These are phyloP conservation scores for Mortierella sp. DNA, from an alignment of 371 early-diverging fungal genomes.

Conservation along the genomic window DNA sequence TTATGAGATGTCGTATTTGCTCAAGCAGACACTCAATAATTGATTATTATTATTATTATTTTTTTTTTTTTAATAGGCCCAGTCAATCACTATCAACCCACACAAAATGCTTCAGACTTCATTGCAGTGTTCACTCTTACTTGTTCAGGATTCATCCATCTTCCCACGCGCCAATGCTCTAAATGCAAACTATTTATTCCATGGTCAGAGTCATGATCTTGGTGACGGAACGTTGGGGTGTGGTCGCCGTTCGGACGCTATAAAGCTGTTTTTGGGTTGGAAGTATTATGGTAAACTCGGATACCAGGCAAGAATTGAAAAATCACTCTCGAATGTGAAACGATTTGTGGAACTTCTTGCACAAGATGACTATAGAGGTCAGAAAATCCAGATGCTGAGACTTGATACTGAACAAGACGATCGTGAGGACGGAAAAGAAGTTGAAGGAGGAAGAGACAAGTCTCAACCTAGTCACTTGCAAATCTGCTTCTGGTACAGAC, in stretches of 20 bases:
- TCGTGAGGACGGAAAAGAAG: not conserved
- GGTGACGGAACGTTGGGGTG: conserved; percentile 90
- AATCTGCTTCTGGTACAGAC: conserved; percentile 56
- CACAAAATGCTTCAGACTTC: conserved; percentile 92
- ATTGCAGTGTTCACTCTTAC: conserved; percentile 84
- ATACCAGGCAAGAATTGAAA: conserved; percentile 46
- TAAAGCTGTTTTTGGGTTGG: conserved; percentile 90
- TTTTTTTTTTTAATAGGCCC: conserved; percentile 56
- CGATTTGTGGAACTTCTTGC: conserved; percentile 43
- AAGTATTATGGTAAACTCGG: conserved; percentile 74
- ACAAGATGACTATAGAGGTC: conserved; percentile 27
- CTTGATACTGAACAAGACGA: conserved; percentile 30
- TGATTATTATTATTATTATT: not conserved
- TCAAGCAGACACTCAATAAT: not conserved
- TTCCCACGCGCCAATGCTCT: conserved; percentile 73
- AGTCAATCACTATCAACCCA: conserved; percentile 86
- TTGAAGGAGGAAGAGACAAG: conserved; percentile 8
- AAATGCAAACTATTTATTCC: conserved; percentile 84
- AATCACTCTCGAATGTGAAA: conserved; percentile 44
- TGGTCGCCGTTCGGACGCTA: conserved; percentile 86
- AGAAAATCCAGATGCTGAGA: conserved; percentile 51
- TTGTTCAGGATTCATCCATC: conserved; percentile 67
- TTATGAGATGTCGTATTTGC: not conserved
- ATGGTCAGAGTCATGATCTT: conserved; percentile 77
- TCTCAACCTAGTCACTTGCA: conserved; percentile 43